Evolutionary conservation across 163 green algal genomes (phyloP).

Genomic region (Scenedesmus sp.): DNA sequence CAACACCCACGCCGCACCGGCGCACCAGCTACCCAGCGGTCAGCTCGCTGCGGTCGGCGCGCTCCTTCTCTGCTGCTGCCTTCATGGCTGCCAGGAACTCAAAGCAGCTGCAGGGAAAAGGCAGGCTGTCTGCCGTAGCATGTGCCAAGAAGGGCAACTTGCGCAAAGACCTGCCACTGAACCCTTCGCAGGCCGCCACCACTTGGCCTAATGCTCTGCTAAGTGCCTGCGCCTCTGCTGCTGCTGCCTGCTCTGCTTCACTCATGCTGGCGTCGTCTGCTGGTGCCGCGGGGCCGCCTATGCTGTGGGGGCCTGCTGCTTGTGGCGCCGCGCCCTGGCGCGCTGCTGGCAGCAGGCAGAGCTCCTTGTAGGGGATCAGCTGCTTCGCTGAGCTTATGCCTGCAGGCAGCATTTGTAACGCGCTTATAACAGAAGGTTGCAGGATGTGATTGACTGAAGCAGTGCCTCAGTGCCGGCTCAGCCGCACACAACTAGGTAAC

Average conservation of each 20-base stretch:
- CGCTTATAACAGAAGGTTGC: background rate
- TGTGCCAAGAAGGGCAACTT: constrained; percentile 95
- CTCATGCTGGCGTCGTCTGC: constrained; percentile 6
- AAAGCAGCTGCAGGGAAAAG: constrained; percentile 28
- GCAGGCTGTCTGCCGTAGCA: constrained; percentile 54
- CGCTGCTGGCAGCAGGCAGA: constrained; percentile 22
- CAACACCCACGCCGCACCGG: background rate
- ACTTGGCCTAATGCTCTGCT: constrained; percentile 39
- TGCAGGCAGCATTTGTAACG: background rate
- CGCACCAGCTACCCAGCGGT: background rate
- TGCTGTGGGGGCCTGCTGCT: constrained; percentile 37
- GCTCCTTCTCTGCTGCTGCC: constrained; percentile 53
- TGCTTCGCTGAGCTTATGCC: background rate
- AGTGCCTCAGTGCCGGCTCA: background rate
- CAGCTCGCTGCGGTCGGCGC: constrained; percentile 47
- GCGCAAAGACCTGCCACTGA: constrained; percentile 84
- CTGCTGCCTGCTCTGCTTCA: constrained; percentile 17
- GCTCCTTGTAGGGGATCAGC: constrained; percentile 32
- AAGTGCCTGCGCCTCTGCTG: constrained; percentile 17
- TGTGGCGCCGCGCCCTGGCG: background rate
- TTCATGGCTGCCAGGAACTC: constrained; percentile 55
- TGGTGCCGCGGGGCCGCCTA: constrained; percentile 23
- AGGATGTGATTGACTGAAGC: too few species aligned
- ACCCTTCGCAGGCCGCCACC: constrained; percentile 65
- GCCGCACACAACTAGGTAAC: background rate